A percentile compares a stretch with the other conserved stretches of the same genome.
Conservation (phyloP, 768 basidiomycete species). For the Suillus americanus region DNA sequence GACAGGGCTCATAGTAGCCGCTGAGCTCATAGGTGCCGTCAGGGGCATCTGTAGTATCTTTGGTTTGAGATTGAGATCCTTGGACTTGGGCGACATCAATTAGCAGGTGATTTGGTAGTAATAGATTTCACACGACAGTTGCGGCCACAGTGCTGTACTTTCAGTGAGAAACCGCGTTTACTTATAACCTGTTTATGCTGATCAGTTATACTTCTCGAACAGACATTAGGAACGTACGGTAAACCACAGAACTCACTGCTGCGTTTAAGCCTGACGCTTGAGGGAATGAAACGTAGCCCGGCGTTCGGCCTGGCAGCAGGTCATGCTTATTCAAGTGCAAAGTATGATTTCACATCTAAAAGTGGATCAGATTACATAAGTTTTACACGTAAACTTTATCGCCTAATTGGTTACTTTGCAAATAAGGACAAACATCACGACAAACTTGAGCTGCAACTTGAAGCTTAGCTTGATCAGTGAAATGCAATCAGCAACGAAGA, state of each 20-base stretch:
- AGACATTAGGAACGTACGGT: not conserved
- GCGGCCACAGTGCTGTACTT: not conserved
- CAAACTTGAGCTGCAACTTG: not conserved
- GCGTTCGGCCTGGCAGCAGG: not conserved
- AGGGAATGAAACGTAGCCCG: not conserved
- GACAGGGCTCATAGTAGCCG: conserved; percentile 1
- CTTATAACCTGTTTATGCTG: not conserved
- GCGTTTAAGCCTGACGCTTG: not conserved
- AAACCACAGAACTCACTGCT: not conserved
- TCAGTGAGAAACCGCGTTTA: not conserved
- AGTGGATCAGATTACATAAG: not conserved
- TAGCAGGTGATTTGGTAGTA: not conserved
- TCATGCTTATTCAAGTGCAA: not conserved
- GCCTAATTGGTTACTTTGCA: not conserved
- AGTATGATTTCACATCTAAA: not conserved
- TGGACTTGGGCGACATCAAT: conserved; percentile 9
- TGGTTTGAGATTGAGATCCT: conserved; percentile 10
- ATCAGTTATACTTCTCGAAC: not conserved
- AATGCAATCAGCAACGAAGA: not conserved
- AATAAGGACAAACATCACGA: not conserved
- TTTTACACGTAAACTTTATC: not conserved
- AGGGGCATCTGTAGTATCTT: conserved; percentile 15
- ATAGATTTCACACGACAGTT: not conserved
- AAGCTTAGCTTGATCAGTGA: not conserved
- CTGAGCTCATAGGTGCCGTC: conserved; percentile 7